Base-by-base conservation (phyloP, 2,329 filamentous ascomycete species). In the Aspergillus ochraceus region DNA sequence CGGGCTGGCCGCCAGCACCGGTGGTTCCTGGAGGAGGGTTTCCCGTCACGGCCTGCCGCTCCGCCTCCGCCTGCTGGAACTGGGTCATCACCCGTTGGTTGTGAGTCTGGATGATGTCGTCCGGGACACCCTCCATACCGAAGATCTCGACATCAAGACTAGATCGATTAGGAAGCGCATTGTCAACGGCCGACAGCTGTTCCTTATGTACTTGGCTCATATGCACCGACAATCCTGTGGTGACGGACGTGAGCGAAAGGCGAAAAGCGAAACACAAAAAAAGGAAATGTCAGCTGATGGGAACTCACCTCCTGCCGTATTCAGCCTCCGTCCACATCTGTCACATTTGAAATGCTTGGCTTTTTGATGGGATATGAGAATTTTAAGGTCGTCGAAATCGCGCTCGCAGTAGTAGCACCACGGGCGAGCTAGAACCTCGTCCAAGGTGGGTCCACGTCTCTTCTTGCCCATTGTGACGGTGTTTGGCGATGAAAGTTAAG, bases 351-450 rank as follows among this genome's bases (percentile, higher is more conserved):
- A 98, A 77, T 99, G 95, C 79, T 98, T 98, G n/a, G 94, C 93
- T 76, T 97, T 98, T 74, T 98, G 95, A 77, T 99, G 95, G 59
- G 91, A 93, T 68, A 97, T 96, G 65, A 99, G 87, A 68, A 98
- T 92, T 82, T 97, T 97, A 51, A 97, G 78, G 76, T 99, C 95
- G 76, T 98, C 93, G 75, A 98, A 99, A 79, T 98, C 94, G 80
- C 94, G 90, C 79, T 99, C 95, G 88, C 95, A 99, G 82, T 99
- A 99, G 80, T 97, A 99, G 81, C 95, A 99, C 93, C 93, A 98
- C 53, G 94, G 90, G 59, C 93, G 89, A 67, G 83, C 81, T 63
- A 99, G 86, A 68, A 97, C 83, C 79, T 98, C 92, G 80, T 98
- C 91, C 68, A 97, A 83, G 70, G 93, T 88, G 64, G 92, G 91